phyloP scores from a whole-genome alignment of 2,329 filamentous ascomycete genomes.

The Colletotrichum spinosum region DNA sequence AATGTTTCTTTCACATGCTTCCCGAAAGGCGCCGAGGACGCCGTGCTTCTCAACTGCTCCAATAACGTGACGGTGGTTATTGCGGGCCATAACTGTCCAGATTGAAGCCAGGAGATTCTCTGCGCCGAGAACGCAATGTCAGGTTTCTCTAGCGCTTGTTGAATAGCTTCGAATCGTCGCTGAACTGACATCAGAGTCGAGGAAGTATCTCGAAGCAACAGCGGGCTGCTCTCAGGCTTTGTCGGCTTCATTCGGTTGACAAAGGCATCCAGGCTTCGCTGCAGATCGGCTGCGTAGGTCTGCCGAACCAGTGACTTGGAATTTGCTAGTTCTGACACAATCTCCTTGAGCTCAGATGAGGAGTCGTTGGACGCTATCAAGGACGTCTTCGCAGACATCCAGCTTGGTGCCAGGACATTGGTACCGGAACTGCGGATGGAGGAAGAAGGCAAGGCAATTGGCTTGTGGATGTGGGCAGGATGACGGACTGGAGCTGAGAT shows the following conservation, averaged over 20 bases:
- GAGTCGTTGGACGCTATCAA: constrained; percentile 20
- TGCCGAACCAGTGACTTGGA: constrained; percentile 49
- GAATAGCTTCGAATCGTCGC: constrained; percentile 10
- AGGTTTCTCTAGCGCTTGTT: constrained; percentile 3
- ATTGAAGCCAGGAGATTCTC: constrained; percentile 54
- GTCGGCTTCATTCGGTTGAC: constrained; percentile 15
- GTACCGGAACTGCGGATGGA: constrained; percentile 18
- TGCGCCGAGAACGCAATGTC: constrained; percentile 7
- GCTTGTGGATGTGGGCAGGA: constrained; percentile 23
- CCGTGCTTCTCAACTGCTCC: constrained; percentile 56
- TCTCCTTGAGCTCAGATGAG: constrained; percentile 41
- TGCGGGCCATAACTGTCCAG: constrained; percentile 58
- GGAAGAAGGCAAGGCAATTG: constrained; percentile 5
- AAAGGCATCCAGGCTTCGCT: constrained; percentile 44
- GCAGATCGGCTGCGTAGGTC: constrained; percentile 49
- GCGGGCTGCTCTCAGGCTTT: not conserved
- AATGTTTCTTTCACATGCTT: constrained; percentile 52
- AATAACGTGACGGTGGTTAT: constrained; percentile 57
- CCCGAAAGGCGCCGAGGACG: constrained; percentile 43
- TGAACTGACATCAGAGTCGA: constrained; percentile 6
- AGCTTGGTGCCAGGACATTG: constrained; percentile 30
- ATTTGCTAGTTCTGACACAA: constrained; percentile 45
- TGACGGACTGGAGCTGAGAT: not conserved
- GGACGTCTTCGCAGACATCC: constrained; percentile 29
- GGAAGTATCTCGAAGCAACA: constrained; percentile 5